phyloP scores from a whole-genome alignment of 768 basidiomycete genomes.

The Tricholoma furcatifolium region DNA sequence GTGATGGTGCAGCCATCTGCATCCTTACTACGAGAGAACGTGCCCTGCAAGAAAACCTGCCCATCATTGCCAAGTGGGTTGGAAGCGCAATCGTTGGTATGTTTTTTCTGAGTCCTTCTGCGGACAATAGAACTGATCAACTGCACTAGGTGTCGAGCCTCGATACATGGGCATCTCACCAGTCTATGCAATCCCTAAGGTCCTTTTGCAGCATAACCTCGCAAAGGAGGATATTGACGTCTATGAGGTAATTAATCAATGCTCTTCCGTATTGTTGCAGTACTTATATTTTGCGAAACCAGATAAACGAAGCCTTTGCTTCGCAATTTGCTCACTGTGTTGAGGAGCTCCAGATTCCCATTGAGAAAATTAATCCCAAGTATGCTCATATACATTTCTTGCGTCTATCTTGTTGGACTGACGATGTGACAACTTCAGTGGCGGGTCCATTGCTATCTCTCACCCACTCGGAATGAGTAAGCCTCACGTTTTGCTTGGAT shows the following conservation, averaged over 20 bases:
- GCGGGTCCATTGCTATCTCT: slow-evolving; percentile 81
- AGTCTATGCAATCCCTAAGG: slow-evolving; percentile 67
- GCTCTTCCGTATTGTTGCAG: background rate
- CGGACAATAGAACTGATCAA: slow-evolving; percentile 1
- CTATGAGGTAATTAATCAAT: slow-evolving; percentile 53
- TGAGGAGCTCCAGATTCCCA: slow-evolving; percentile 72
- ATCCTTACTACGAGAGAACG: slow-evolving; percentile 78
- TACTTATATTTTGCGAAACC: background rate
- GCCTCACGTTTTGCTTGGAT: slow-evolving; percentile 20
- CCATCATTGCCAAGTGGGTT: slow-evolving; percentile 83
- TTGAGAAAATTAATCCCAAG: slow-evolving; percentile 86
- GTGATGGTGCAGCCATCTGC: slow-evolving; percentile 89
- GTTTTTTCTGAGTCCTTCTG: slow-evolving; percentile 16
- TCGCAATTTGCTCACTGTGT: slow-evolving; percentile 94
- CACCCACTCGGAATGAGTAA: slow-evolving; percentile 85
- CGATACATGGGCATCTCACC: slow-evolving; percentile 79
- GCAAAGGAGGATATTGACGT: slow-evolving; percentile 72
- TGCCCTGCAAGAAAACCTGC: slow-evolving; percentile 75
- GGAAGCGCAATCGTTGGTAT: slow-evolving; percentile 73
- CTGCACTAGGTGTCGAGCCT: slow-evolving; percentile 63
- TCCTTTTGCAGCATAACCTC: slow-evolving; percentile 60
- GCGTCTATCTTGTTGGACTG: background rate
- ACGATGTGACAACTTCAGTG: slow-evolving; percentile 41
- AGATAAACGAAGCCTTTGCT: slow-evolving; percentile 92
- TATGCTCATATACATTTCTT: slow-evolving; percentile 31